Evolutionary conservation across 1,284 basidiomycete genomes (phyloP).

Genomic region (Marasmius sp.): DNA sequence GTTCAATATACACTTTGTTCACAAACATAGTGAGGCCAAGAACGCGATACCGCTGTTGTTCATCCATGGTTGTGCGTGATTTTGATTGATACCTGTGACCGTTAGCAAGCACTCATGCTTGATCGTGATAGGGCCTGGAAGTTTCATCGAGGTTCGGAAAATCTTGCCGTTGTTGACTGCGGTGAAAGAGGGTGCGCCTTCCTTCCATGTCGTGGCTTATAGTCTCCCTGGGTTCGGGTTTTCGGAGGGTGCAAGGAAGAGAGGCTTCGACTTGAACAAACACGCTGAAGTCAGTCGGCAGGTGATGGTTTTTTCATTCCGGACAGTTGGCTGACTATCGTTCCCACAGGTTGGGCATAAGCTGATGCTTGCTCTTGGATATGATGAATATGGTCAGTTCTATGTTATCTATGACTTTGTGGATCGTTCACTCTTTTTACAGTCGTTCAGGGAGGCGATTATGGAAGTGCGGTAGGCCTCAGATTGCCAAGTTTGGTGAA

Average conservation of each 20-base stretch:
- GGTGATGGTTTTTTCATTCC: too few relatives aligned
- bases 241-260: conserved; percentile 39
- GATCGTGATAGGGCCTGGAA: conserved; percentile 51
- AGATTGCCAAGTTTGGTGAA: neutral
- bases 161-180: conserved; percentile 48
- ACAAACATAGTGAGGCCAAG: conserved; percentile 23
- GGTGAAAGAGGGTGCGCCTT: conserved; percentile 42
- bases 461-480: conserved; percentile 39
- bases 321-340: neutral
- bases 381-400: conserved; percentile 48
- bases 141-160: conserved; percentile 55
- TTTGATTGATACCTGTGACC: neutral
- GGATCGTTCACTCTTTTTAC: neutral
- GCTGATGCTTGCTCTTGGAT: conserved; percentile 52
- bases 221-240: conserved; percentile 58
- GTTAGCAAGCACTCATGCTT: neutral
- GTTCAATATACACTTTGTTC: conserved; percentile 30
- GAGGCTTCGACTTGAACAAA: conserved; percentile 20
- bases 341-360: conserved; percentile 43
- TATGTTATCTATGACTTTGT: neutral
- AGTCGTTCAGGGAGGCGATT: conserved; percentile 58
- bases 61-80: conserved; percentile 44
- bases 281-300: conserved; percentile 37
- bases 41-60: conserved; percentile 47
- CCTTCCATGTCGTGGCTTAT: conserved; percentile 57